Evolutionary conservation across 192 early-diverging fungal genomes (phyloP).

Genomic region (Coemansia interrupta): DNA sequence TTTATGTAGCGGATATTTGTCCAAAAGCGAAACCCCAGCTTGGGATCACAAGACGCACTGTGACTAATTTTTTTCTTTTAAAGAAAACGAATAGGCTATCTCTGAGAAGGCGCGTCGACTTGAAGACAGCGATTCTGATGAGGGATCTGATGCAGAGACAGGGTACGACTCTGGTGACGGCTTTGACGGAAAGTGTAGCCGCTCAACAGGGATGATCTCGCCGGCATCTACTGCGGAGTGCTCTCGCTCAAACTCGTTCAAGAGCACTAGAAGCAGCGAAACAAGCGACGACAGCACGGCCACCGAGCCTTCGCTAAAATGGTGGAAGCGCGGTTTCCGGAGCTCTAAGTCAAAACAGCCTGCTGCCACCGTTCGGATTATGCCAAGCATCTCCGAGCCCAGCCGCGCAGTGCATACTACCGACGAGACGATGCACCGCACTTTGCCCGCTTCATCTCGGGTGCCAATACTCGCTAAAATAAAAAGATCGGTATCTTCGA

Average conservation of each 20-base stretch:
- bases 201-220: slow-evolving; percentile 16
- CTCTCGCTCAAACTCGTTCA: slow-evolving; percentile 37
- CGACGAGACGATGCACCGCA: background rate
- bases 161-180: slow-evolving; percentile 32
- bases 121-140: slow-evolving; percentile 13
- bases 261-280: slow-evolving; percentile 36
- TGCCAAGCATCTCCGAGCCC: background rate
- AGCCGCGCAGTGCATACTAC: background rate
- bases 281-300: slow-evolving; percentile 26
- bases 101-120: background rate
- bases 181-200: slow-evolving; percentile 36
- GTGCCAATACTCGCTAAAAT: slow-evolving; percentile 36
- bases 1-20: no score
- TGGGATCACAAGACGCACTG: no score
- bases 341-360: slow-evolving; percentile 10
- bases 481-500: slow-evolving; percentile 28
- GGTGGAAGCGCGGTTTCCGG: slow-evolving; percentile 40
- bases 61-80: background rate
- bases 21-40: no score
- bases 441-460: background rate
- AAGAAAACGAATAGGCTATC: background rate
- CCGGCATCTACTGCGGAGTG: slow-evolving; percentile 35
- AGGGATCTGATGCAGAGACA: slow-evolving; percentile 15
- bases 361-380: background rate
- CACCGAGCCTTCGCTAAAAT: slow-evolving; percentile 31